Base-by-base conservation (phyloP, 495 filamentous ascomycete genomes). In the Neurospora cerealis region DNA sequence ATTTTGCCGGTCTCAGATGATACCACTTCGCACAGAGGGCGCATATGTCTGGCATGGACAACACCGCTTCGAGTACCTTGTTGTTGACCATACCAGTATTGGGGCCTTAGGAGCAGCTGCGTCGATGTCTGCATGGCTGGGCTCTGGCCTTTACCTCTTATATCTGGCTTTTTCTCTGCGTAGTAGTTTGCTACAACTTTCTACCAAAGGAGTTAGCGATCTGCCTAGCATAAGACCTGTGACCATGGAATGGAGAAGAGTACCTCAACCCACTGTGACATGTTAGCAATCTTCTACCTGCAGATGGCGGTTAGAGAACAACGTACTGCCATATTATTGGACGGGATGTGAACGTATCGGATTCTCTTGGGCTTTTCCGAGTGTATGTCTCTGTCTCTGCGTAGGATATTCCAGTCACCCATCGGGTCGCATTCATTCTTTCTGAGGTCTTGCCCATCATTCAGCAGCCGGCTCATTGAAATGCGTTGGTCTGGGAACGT, bases 31-130 rank as follows among this genome's bases (percentile, higher is more conserved):
- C 80, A 84, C 2, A 82, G 69, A 7, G 82, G 79, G 3, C 78
- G 73, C 81, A 85, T 79, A 32, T 84, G 80, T 9, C 83, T 77
- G 2, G 81, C 77, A 40, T 85, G 84, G 0, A 83, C 78, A 0
- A 76, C 73, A 0, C 69, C 75, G 9, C 71, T 78, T 5, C 75
- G 73, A 32, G 71, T 66, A 0, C 77, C 82, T 37, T 80, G 73
- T 17, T 75, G 77, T 69, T 81, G 79, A 6, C 80, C 79, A 5
- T 71, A 44, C 81, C 80, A 81, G 72, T 76, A 78, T 69, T 83
- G 75, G 1, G 75, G 75, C 7, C 79, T 38, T 1, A 82, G 78
- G 2, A 82, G 71, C 75, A 78, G 11, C 11, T 24, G 21, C 4
- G 21, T 28, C 0, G 48, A 28, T 6, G 48, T 13, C 5, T 78